These are phyloP conservation scores for Vigna unguiculata DNA, from an alignment of 306 rosid genomes.

Conservation along the genomic window DNA sequence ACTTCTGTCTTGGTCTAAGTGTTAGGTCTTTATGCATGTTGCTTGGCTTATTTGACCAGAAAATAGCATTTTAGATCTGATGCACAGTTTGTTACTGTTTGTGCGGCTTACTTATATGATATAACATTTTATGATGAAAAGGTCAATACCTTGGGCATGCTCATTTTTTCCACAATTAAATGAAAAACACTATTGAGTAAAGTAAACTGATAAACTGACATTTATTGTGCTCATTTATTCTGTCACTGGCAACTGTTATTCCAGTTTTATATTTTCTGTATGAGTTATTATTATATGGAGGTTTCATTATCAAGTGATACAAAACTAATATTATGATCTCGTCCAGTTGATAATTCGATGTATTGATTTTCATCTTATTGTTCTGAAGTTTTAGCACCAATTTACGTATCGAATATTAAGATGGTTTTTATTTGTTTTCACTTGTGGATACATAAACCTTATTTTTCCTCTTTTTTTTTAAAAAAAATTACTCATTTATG, in stretches of 20 bases:
- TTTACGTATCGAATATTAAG: constrained; percentile 26
- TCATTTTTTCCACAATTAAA: too few species aligned
- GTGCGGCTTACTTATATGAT: neutral
- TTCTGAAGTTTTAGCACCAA: constrained; percentile 15
- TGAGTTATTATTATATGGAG: constrained; percentile 22
- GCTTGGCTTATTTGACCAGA: neutral
- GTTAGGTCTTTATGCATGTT: neutral
- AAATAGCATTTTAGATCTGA: too few species aligned
- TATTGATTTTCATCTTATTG: constrained; percentile 20
- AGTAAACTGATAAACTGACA: constrained; percentile 11
- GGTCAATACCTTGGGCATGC: neutral
- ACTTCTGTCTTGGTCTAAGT: constrained; percentile 1
- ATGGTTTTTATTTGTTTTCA: constrained; percentile 19
- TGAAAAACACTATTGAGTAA: neutral
- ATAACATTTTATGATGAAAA: neutral
- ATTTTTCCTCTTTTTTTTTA: too few species aligned
- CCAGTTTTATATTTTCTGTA: neutral
- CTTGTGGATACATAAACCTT: neutral
- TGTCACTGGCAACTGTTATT: constrained; percentile 13
- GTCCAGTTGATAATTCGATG: constrained; percentile 7
- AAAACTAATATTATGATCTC: constrained; percentile 8
- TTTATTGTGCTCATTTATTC: constrained; percentile 6
- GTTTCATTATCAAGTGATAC: constrained; percentile 11
- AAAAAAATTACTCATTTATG: neutral
- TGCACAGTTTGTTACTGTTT: too few species aligned